A percentile compares a stretch with the other conserved stretches of the same genome.
These are phyloP conservation scores for Fusarium austroafricanum DNA, from an alignment of 2,329 filamentous ascomycete genomes.

Conservation along the genomic window DNA sequence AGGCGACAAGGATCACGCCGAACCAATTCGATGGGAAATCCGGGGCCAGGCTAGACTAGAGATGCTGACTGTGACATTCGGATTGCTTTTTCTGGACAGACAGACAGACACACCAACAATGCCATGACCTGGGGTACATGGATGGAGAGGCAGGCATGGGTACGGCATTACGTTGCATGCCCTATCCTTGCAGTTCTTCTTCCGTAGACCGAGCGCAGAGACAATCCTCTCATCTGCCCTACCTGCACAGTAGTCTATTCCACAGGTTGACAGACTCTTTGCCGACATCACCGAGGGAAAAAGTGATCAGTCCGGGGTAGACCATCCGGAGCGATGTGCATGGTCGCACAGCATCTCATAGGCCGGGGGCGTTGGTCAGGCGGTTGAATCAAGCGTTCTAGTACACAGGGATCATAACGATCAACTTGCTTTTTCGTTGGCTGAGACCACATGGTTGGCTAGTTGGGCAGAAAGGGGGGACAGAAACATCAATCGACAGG, in stretches of 20 bases:
- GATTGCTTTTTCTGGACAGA: conserved; percentile 35
- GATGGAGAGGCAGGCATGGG: not conserved
- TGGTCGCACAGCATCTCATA: conserved; percentile 34
- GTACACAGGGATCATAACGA: conserved; percentile 32
- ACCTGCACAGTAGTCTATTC: not conserved
- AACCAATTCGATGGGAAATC: conserved; percentile 48
- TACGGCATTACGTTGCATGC: conserved; percentile 1
- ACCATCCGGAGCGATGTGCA: conserved; percentile 32
- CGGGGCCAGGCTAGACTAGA: conserved; percentile 31
- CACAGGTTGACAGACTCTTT: too few species aligned
- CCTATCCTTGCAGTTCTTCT: conserved; percentile 1
- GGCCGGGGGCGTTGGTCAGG: conserved; percentile 40
- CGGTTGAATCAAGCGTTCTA: conserved; percentile 46
- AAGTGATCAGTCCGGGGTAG: conserved; percentile 37
- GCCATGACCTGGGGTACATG: conserved; percentile 6
- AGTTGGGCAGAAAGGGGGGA: conserved; percentile 29
- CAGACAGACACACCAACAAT: not conserved
- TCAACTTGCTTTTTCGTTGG: conserved; percentile 25
- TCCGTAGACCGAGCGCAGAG: conserved; percentile 37
- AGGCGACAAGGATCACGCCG: conserved; percentile 40
- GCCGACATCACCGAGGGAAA: not conserved
- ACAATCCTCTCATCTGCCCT: not conserved
- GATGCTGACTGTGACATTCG: conserved; percentile 9
- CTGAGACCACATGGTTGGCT: conserved; percentile 26
- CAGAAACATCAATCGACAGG: conserved; percentile 7